Evolutionary conservation across 2,329 filamentous ascomycete species (phyloP).

Genomic region (Drechslerella stenobrocha): DNA sequence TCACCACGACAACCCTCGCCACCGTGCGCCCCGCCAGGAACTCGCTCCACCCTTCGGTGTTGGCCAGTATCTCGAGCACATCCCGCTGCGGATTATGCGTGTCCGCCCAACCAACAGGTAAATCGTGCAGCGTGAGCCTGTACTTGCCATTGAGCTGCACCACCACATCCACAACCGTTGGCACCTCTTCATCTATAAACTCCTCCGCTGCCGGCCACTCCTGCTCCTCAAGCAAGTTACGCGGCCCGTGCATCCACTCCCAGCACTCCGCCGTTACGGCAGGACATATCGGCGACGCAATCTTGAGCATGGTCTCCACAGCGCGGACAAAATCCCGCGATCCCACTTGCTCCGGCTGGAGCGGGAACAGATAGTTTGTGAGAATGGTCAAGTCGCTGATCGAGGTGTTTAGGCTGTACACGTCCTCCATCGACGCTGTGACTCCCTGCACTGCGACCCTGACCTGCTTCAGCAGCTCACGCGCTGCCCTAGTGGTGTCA

Average conservation of each 20-base stretch:
- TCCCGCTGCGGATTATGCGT: conserved; percentile 63
- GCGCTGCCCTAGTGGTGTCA: not conserved
- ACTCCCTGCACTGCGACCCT: conserved; percentile 60
- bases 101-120: conserved; percentile 57
- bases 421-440: conserved; percentile 68
- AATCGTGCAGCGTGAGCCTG: conserved; percentile 67
- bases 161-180: conserved; percentile 60
- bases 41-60: conserved; percentile 64
- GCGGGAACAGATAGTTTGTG: conserved; percentile 68
- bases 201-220: conserved; percentile 60
- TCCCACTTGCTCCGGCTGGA: conserved; percentile 53
- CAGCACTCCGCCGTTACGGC: conserved; percentile 82
- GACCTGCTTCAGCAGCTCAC: conserved; percentile 15
- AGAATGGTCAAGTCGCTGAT: conserved; percentile 81
- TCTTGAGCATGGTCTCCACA: conserved; percentile 65
- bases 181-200: conserved; percentile 59
- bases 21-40: conserved; percentile 62
- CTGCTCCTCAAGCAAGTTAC: conserved; percentile 59
- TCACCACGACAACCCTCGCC: conserved; percentile 69
- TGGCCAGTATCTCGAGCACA: conserved; percentile 65
- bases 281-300: conserved; percentile 78
- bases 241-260: conserved; percentile 62
- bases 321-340: conserved; percentile 60
- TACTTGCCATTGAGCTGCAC: conserved; percentile 82
- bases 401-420: conserved; percentile 79